Evolutionary conservation across 2,329 filamentous ascomycete species (phyloP).

Genomic region (Calonectria leucothoes): DNA sequence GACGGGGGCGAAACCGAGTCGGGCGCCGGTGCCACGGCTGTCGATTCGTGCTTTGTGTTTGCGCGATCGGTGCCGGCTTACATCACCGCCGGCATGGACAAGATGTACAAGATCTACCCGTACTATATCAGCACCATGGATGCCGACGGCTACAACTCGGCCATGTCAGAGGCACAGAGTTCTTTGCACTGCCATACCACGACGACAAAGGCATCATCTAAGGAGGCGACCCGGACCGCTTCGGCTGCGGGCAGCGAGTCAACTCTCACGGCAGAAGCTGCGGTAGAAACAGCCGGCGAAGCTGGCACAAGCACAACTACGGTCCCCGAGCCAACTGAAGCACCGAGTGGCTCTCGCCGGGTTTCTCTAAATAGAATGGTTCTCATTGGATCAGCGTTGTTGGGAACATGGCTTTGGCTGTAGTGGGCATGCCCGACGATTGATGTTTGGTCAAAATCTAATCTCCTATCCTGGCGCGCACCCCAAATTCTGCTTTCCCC

Average conservation of each 20-base stretch:
- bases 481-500: background rate
- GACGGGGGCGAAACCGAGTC: background rate
- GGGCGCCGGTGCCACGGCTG: background rate
- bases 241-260: background rate
- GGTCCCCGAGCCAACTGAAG: background rate
- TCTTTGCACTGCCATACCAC: background rate
- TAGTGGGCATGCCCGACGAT: background rate
- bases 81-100: slow-evolving; percentile 13
- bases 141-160: background rate
- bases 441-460: background rate
- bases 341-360: background rate
- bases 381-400: slow-evolving; percentile 1
- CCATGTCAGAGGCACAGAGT: background rate
- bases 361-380: background rate
- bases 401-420: slow-evolving; percentile 5
- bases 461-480: background rate
- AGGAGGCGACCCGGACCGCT: background rate
- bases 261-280: background rate
- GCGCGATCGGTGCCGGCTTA: slow-evolving; percentile 10
- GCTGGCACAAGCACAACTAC: background rate
- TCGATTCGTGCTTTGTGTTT: slow-evolving; percentile 20
- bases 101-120: background rate
- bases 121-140: background rate
- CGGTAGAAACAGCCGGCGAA: background rate
- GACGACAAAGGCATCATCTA: background rate